Evolutionary conservation across 83 land plant species (phyloP).

Genomic region (Picea abies): DNA sequence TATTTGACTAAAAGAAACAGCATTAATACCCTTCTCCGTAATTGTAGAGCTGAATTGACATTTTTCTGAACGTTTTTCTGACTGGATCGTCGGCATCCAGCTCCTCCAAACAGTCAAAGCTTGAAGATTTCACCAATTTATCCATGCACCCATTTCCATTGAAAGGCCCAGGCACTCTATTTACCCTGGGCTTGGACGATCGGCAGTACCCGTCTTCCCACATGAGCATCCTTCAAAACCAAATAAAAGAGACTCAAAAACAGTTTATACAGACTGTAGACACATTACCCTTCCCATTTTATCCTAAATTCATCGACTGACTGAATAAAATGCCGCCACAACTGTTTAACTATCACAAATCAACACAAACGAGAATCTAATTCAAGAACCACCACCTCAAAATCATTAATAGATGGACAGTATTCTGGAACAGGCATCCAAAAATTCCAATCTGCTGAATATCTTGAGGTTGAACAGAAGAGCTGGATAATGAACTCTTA

Average conservation of each 20-base stretch:
- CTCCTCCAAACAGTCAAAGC: conserved; percentile 51
- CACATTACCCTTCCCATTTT: background rate
- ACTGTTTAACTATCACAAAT: no score
- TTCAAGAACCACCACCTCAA: no score
- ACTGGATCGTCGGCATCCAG: conserved; percentile 89
- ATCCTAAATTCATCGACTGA: background rate
- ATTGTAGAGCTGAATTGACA: conserved; percentile 96
- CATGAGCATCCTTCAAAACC: conserved; percentile 87
- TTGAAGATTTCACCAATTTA: conserved; percentile 18
- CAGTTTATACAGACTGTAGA: background rate
- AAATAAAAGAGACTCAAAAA: background rate
- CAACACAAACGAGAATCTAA: no score
- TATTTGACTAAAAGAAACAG: no score
- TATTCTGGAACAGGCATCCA: no score
- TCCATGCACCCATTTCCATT: conserved; percentile 12
- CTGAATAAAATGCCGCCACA: no score
- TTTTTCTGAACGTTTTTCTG: conserved; percentile 88
- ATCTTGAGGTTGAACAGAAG: background rate
- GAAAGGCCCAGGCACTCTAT: conserved; percentile 23
- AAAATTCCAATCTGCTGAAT: background rate
- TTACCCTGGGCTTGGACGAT: conserved; percentile 29
- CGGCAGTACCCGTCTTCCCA: conserved; percentile 97
- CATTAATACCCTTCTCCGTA: conserved; percentile 93
- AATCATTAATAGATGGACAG: no score
- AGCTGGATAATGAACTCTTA: background rate